Evolutionary conservation across 2,329 filamentous ascomycete genomes (phyloP).

Genomic region (Diaporthe sp.): DNA sequence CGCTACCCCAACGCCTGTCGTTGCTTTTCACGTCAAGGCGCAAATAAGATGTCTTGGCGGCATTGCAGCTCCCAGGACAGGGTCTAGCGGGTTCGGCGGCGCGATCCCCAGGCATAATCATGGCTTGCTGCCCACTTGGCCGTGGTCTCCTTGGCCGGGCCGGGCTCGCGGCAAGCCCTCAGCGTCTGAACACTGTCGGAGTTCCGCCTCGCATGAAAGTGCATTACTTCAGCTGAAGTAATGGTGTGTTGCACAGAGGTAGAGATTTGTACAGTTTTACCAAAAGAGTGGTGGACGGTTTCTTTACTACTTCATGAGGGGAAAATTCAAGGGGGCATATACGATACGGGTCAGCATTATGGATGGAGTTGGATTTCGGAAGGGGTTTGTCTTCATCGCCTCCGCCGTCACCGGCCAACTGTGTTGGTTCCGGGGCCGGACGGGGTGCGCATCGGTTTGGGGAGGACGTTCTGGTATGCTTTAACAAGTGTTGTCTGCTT

Average conservation of each 20-base stretch:
- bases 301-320: not conserved
- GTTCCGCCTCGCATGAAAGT: constrained; percentile 7
- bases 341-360: constrained; percentile 29
- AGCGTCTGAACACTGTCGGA: not conserved
- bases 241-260: not conserved
- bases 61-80: constrained; percentile 26
- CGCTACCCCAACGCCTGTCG: constrained; percentile 31
- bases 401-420: constrained; percentile 5
- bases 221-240: constrained; percentile 1
- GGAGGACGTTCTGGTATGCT: not conserved
- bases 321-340: constrained; percentile 2
- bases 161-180: not conserved
- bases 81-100: not conserved
- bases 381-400: constrained; percentile 10
- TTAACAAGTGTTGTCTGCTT: not conserved
- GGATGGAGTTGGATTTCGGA: constrained; percentile 22
- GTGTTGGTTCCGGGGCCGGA: constrained; percentile 1
- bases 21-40: constrained; percentile 20
- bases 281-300: not conserved
- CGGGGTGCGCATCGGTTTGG: not conserved
- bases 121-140: not conserved
- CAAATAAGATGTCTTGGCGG: constrained; percentile 31
- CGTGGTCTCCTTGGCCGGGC: not conserved
- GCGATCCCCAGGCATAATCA: not conserved
- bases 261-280: not conserved